These are phyloP conservation scores for Striga asiatica DNA, from an alignment of 257 asterid genomes.

Conservation along the genomic window DNA sequence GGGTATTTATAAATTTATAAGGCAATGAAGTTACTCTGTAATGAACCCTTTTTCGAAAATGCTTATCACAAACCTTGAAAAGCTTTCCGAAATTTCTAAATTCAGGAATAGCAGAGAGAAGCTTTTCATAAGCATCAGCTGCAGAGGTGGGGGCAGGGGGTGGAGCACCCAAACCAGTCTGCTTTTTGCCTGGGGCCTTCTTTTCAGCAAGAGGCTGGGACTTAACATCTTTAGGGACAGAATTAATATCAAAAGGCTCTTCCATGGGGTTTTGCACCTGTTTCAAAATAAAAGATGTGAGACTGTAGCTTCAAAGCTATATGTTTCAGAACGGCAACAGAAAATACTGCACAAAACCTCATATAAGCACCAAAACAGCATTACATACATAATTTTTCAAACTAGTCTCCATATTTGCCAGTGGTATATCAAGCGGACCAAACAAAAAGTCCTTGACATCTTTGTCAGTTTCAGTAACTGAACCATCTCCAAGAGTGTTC, in stretches of 20 bases:
- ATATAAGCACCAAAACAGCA: constrained; percentile 6
- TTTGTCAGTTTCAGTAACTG: constrained; percentile 77
- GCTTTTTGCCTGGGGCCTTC: constrained; percentile 88
- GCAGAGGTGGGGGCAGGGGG: constrained; percentile 64
- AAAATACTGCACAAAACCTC: background rate
- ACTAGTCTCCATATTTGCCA: constrained; percentile 74
- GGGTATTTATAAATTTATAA: background rate
- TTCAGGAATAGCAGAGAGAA: constrained; percentile 73
- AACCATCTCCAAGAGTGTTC: constrained; percentile 92
- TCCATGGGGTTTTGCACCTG: constrained; percentile 63
- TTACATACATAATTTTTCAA: constrained; percentile 69
- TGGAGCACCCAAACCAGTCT: constrained; percentile 74
- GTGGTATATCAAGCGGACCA: constrained; percentile 79
- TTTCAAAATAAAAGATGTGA: constrained; percentile 16
- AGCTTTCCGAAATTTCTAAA: constrained; percentile 78
- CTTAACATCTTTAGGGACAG: constrained; percentile 85
- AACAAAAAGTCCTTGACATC: constrained; percentile 81
- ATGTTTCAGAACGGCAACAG: background rate
- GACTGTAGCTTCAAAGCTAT: background rate
- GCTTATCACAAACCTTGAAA: constrained; percentile 65
- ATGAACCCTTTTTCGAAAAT: background rate
- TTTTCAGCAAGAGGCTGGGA: constrained; percentile 91
- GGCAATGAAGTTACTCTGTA: background rate
- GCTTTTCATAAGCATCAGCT: constrained; percentile 72
- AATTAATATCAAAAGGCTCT: constrained; percentile 73